phyloP scores from a whole-genome alignment of 164 flowering plant species.

The Vitis cinerea region DNA sequence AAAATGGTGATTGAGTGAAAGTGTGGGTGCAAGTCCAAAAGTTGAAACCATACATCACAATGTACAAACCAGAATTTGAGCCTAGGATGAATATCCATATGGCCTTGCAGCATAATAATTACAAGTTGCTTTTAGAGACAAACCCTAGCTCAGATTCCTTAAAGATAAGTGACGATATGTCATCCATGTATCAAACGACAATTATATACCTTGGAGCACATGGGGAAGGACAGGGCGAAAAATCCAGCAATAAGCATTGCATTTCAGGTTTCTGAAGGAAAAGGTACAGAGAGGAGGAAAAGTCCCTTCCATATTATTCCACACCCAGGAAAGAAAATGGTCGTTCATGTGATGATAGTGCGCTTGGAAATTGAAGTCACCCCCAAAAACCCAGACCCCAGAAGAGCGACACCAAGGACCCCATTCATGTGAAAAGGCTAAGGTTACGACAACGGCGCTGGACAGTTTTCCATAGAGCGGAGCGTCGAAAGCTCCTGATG shows the following conservation, averaged over 20 bases:
- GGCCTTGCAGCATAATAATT: too few relatives aligned
- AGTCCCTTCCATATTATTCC: background rate
- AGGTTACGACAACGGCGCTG: conserved; percentile 8
- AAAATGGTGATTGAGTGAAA: too few relatives aligned
- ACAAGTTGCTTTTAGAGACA: background rate
- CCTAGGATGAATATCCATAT: background rate
- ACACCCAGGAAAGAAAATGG: background rate
- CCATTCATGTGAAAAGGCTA: conserved; percentile 14
- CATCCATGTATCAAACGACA: conserved; percentile 1
- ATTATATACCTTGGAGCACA: conserved; percentile 13
- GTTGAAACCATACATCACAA: too few relatives aligned
- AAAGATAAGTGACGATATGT: conserved; percentile 5
- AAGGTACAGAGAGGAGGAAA: background rate
- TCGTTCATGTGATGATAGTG: conserved; percentile 7
- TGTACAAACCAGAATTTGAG: background rate
- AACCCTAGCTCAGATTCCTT: conserved; percentile 10
- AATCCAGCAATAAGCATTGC: background rate
- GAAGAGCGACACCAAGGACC: conserved; percentile 6
- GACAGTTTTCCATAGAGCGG: conserved; percentile 6
- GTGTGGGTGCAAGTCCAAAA: too few relatives aligned
- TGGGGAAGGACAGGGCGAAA: conserved; percentile 14
- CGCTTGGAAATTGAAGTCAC: background rate
- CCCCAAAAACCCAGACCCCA: background rate
- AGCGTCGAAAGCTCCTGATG: conserved; percentile 8
- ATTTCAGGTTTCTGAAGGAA: background rate